Percentiles rank a stretch among this genome's conserved stretches.
Evolutionary conservation across 768 basidiomycete genomes (phyloP).

Genomic region (Mycena floridula): DNA sequence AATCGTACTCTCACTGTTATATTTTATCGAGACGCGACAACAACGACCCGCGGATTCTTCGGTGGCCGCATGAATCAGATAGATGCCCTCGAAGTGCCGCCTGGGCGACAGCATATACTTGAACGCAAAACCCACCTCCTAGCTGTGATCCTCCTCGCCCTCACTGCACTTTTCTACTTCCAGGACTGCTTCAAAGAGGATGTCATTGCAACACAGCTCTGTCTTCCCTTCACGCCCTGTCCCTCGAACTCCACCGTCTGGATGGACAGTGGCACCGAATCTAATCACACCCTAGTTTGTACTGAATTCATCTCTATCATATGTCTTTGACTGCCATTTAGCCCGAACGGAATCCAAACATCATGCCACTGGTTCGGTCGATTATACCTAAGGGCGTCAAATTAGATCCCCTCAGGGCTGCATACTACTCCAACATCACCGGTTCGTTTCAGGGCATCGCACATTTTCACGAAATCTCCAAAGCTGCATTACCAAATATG

Average conservation of each 20-base stretch:
- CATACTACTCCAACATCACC: conserved; percentile 73
- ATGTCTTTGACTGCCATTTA: conserved; percentile 16
- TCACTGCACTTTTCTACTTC: too few relatives aligned
- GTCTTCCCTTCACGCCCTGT: too few relatives aligned
- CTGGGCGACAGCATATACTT: too few relatives aligned
- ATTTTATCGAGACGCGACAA: too few relatives aligned
- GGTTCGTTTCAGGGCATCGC: conserved; percentile 69
- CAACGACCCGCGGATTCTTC: too few relatives aligned
- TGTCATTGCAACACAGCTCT: too few relatives aligned
- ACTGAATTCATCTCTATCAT: conserved; percentile 1
- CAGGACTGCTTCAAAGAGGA: too few relatives aligned
- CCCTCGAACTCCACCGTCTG: conserved; percentile 76
- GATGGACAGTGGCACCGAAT: conserved; percentile 59
- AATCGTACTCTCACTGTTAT: too few relatives aligned
- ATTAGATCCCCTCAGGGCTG: conserved; percentile 38
- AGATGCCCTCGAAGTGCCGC: too few relatives aligned
- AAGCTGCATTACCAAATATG: conserved; percentile 27
- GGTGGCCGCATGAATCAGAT: too few relatives aligned
- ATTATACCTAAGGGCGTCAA: conserved; percentile 39
- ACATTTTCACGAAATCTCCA: conserved; percentile 59
- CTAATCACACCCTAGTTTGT: conserved; percentile 63
- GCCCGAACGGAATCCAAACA: conserved; percentile 39
- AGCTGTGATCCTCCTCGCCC: too few relatives aligned
- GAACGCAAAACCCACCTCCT: too few relatives aligned
- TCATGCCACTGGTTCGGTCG: conserved; percentile 41